Base-by-base conservation (phyloP, 306 rosid genomes). In the Canavalia gladiata region DNA sequence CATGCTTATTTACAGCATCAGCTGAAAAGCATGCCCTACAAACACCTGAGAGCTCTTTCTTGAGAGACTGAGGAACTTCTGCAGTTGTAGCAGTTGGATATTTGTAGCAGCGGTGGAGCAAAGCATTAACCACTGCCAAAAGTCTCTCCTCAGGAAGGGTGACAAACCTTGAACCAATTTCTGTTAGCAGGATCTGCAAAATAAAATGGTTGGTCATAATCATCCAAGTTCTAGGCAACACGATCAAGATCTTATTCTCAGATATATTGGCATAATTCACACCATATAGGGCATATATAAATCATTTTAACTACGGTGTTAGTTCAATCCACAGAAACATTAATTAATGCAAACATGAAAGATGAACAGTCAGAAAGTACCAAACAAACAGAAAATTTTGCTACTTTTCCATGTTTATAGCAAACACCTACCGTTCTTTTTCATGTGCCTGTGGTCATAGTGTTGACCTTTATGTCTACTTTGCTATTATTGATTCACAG, bases 71-170 rank as follows among this genome's bases (percentile, higher is more conserved):
- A 74, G 99, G 99, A 83, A 96, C 99, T 91, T 96, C 99, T 67
- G 99, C 99, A 33, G 98, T 96, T 39, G 99, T 94, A 50, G 99
- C 98, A 39, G 99, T 96, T 47, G 99, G 99, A 85, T 96, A 96
- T 87, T 96, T 96, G 88, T 96, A 96, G 86, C 99, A 96, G 45
- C 99, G 97, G 88, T 96, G 99, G 64, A 96, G 99, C 88, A 96
- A 82, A 77, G 99, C 99, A 57, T 96, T 96, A 74, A 93, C 99
- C 71, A 96, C 99, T 0, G 99, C 99, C 62, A 96, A 89, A 90
- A 96, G 99, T 72, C 99, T 92, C 94, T 96, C 99, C 85, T 96
- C 99, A 11, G 99, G 99, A 71, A 96, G 86, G 69, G 99, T 96
- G 82, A 96, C 99, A 87, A 96, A 96, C 87, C 97, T 85, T 34